A percentile compares a stretch with the other conserved stretches of the same genome.
phyloP scores from a whole-genome alignment of 2,329 filamentous ascomycete genomes.

The Phyllosticta citriasiana region DNA sequence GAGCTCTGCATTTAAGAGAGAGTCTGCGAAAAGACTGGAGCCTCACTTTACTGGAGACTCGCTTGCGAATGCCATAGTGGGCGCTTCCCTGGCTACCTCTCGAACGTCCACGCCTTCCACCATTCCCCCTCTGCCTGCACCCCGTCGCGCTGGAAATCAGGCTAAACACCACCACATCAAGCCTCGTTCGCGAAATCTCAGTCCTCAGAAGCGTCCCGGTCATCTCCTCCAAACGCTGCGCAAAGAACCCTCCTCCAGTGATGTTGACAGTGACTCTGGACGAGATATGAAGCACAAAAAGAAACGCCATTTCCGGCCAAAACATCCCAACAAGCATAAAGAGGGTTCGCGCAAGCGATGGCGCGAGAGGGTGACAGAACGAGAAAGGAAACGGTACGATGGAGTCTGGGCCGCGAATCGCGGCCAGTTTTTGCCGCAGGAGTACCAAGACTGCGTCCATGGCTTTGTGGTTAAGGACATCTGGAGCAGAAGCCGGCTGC shows the following conservation, averaged over 20 bases:
- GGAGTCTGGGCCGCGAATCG: constrained; percentile 77
- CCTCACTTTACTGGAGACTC: constrained; percentile 50
- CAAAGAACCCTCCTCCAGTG: constrained; percentile 33
- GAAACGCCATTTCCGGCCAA: constrained; percentile 45
- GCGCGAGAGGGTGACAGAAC: constrained; percentile 62
- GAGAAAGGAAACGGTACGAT: constrained; percentile 72
- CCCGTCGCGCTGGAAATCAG: constrained; percentile 32
- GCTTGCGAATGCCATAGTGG: constrained; percentile 65
- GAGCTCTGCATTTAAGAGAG: constrained; percentile 31
- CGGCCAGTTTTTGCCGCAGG: constrained; percentile 37
- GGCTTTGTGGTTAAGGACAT: constrained; percentile 64
- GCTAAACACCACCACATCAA: constrained; percentile 24
- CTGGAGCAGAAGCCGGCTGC: constrained; percentile 62
- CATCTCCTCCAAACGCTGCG: constrained; percentile 59
- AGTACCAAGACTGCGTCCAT: constrained; percentile 39
- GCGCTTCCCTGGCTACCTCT: constrained; percentile 60
- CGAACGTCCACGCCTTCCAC: constrained; percentile 36
- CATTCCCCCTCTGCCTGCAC: constrained; percentile 29
- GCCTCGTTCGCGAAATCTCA: constrained; percentile 26
- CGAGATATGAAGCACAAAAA: constrained; percentile 45
- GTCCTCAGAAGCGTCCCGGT: constrained; percentile 34
- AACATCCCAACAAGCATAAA: constrained; percentile 61
- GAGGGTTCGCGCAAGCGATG: constrained; percentile 67
- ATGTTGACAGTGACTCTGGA: constrained; percentile 45
- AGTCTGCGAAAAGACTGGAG: constrained; percentile 27